Percentiles rank a stretch among this genome's conserved stretches.
Evolutionary conservation across 768 basidiomycete genomes (phyloP).

Genomic region (Termitomyces sp.): DNA sequence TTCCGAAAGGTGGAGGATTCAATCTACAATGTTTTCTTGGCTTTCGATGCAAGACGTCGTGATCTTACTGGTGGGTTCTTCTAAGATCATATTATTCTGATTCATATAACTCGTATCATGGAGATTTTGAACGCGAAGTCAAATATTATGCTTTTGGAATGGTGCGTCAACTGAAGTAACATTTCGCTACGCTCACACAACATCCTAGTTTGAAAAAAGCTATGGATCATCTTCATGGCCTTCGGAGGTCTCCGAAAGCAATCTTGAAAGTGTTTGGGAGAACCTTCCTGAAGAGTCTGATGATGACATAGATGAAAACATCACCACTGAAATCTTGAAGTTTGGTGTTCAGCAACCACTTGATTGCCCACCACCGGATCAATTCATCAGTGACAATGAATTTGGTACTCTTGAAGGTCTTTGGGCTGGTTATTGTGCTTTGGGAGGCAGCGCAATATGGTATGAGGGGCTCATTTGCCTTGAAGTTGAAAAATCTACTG

Average conservation of each 20-base stretch:
- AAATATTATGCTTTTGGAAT: no score
- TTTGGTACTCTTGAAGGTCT: not conserved
- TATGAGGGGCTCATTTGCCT: not conserved
- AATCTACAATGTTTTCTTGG: no score
- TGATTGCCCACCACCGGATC: not conserved
- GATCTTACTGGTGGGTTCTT: no score
- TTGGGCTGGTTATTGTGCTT: conserved; percentile 4
- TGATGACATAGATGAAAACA: not conserved
- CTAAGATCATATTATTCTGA: no score
- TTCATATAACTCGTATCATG: no score
- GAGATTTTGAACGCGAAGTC: no score
- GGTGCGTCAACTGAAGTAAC: not conserved
- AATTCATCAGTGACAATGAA: not conserved
- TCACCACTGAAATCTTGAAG: not conserved
- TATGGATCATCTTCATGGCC: not conserved
- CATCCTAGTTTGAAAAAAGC: not conserved
- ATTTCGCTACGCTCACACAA: not conserved
- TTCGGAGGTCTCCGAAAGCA: not conserved
- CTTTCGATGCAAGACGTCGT: no score
- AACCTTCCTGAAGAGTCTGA: not conserved
- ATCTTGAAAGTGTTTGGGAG: not conserved
- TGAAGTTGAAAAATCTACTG: no score
- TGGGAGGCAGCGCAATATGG: not conserved
- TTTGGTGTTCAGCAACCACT: not conserved
- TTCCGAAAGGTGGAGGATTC: no score